Base-by-base conservation (phyloP, 2,329 filamentous ascomycete genomes). In the Hymenotorrendiella dingleyae region DNA sequence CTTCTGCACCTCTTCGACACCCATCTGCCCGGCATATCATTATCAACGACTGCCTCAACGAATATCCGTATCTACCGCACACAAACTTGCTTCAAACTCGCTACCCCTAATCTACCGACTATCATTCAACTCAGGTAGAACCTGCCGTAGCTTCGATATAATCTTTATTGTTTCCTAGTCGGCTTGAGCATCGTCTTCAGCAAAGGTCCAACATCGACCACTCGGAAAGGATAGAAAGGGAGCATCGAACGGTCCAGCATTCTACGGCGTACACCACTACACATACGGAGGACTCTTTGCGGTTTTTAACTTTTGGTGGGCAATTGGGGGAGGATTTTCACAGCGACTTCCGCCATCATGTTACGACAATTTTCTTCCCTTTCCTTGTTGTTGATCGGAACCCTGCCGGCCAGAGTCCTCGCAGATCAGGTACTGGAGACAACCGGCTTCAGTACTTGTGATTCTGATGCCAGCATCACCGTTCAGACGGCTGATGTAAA, bases 341-440 rank as follows among this genome's bases (percentile, higher is more conserved):
- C 22, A 45, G 33, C 39, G 28, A 34, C 52, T 47, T 46, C 50
- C 8, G 20, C 20, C 16, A 60, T 47, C 39, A 58, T 60, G 56
- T 54, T 56, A 54, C 55, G 52, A 35, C 47, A 47, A 47, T 45
- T 49, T 52, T 55, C 49, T 17, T 41, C 53, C 11, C 11, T 59
- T 54, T 57, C 54, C 49, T 55, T 61, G 38, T 42, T 57, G 35
- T 45, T 59, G 39, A 45, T 59, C 19, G 53, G 48, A 42, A 45
- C 46, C 36, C 52, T 62, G 43, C 49, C 58, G 45, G 55, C 45
- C 43, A 56, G 53, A 45, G 82, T 74, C 41, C 61, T 84, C 46
- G 86, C 78, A 43, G 73, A 68, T 48, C 80, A 91, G 54, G 71
- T 94, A 45, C 76, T 98, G 45, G 77, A 82, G 60, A 96, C 90